Conservation (phyloP, 306 rosid species). For the Medicago arabica region DNA sequence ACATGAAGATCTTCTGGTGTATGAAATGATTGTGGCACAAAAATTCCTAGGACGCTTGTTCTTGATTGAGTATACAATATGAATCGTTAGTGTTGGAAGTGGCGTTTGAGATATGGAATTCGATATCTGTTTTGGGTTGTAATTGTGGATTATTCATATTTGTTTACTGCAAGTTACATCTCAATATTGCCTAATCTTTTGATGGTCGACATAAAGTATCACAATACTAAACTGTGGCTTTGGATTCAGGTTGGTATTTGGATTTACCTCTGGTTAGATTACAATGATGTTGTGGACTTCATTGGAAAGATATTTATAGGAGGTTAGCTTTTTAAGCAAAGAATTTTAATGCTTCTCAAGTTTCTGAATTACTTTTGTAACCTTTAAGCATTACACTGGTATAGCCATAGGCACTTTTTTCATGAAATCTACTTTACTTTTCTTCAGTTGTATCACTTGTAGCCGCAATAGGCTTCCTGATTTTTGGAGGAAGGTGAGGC, state of each 20-base stretch:
- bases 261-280: constrained; percentile 81
- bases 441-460: constrained; percentile 75
- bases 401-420: constrained; percentile 10
- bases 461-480: constrained; percentile 89
- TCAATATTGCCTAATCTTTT: constrained; percentile 16
- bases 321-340: constrained; percentile 65
- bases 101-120: constrained; percentile 12
- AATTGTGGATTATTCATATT: background rate
- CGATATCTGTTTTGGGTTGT: constrained; percentile 16
- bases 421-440: constrained; percentile 2
- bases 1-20: background rate
- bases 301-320: constrained; percentile 84
- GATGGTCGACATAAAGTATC: constrained; percentile 26
- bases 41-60: constrained; percentile 12
- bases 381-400: constrained; percentile 18
- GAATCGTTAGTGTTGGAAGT: constrained; percentile 14
- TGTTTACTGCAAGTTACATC: constrained; percentile 10
- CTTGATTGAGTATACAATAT: constrained; percentile 1
- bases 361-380: constrained; percentile 31
- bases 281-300: constrained; percentile 61
- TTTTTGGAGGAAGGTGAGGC: constrained; percentile 95
- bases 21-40: background rate
- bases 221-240: constrained; percentile 28
- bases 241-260: constrained; percentile 80
- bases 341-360: constrained; percentile 29